Evolutionary conservation across 2,329 filamentous ascomycete species (phyloP), one percentile per base, ranked within the genome.

Genomic region (Pseudocercospora fijiensis): DNA sequence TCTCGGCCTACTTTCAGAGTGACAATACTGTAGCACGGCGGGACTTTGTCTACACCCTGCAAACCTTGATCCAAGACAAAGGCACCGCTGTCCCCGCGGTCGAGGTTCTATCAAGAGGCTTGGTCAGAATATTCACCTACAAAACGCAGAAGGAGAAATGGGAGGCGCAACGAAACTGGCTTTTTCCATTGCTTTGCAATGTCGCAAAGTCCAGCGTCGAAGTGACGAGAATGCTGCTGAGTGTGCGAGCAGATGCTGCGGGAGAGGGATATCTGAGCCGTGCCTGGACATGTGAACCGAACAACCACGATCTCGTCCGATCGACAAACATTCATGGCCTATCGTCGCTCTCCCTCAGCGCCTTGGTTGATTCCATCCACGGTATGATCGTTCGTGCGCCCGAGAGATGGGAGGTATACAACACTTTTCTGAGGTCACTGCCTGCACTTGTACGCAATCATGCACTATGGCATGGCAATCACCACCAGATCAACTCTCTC

Each of bases 361-460:
- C 62, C 10, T 65, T 68, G 61, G 63, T 66, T n/a, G 57, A 60
- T 20, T 61, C 67, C n/a, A 59, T 69, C 0, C 55, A 64, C n/a
- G 67, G 58, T 26, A 63, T 69, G 64, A 59, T 70, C 20, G 30
- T 61, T 8, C 55, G 57, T 20, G 60, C 61, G 24, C 64, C 65
- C 7, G 16, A 58, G 24, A 60, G 65, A 26, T 70, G 68, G 68
- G 68, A 69, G 20, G 61, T 70, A 1, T 96, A 96, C 80, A 94
- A 91, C 76, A 97, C 94, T 74, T 85, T 94, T 18, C 81, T 99
- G 28, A 90, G 92, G 5, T 91, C 96, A 75, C 80, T 97, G 9
- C 90, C 92, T 0, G 89, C 91, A 27, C 94, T 98, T 72, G 82
- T 99, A 22, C 90, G 89, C 76, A 99, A 99, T 71, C 92, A 95